Evolutionary conservation across 2,329 filamentous ascomycete species (phyloP), one percentile per base, ranked within the genome.

Genomic region (Eutypa lata): DNA sequence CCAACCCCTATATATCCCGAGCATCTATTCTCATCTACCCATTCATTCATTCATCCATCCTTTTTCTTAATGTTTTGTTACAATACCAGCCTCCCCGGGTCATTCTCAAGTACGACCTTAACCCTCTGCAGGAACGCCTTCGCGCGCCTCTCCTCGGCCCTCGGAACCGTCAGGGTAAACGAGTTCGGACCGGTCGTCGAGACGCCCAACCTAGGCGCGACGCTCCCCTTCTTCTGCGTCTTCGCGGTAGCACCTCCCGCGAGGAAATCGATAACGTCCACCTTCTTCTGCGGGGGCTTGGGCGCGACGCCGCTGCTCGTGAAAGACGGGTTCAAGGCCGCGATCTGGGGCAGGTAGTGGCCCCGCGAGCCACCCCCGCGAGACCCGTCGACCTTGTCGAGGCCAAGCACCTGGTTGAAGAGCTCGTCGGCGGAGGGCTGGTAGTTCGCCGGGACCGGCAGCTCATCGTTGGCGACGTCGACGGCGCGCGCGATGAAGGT

Each of bases 401-500:
- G 75, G 10, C 92, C 93, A 7, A 99, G 81, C 14, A 97, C 79
- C 63, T 93, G 86, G 68, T 97, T 86, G 74, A 97, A 97, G 13
- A 99, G 83, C 68, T 96, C 91, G 66, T 91, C 83, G 35, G 88
- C 77, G 1, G 89, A 86, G 14, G 88, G 87, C 66, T 84, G 80
- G 45, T 81, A 79, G 55, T 77, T 76, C 54, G 84, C 79, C 5
- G 85, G 82, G 26, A 81, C 76, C 2, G 93, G 93, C 7, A 97
- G 82, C 45, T 89, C 84, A 57, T 94, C 88, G 73, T 97, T 97
- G 55, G 94, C 94, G 24, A 96, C 74, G 64, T 94, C 87, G 40
- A 89, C 83, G 40, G 94, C 94, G 50, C 91, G 88, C 51, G 86
- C 81, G 68, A 99, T 84, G 74, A 97, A 96, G 13, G 89, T 91